These are phyloP conservation scores for Alternaria panax DNA, from an alignment of 2,329 filamentous ascomycete species.

Conservation along the genomic window DNA sequence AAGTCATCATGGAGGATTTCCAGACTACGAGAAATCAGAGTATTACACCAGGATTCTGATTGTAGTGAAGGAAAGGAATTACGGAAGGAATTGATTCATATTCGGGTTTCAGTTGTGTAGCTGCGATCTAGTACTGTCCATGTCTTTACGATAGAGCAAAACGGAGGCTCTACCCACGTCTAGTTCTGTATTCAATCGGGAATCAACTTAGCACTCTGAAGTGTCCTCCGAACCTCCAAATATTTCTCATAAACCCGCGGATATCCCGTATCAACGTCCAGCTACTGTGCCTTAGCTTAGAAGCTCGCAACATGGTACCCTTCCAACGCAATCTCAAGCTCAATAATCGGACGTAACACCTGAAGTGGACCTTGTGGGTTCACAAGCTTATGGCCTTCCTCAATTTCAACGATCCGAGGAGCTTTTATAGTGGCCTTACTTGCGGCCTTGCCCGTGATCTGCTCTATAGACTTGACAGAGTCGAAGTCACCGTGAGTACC, in stretches of 20 bases:
- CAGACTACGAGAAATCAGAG: not conserved
- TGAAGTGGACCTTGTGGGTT: slow-evolving; percentile 26
- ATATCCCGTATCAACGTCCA: not conserved
- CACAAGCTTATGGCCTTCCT: not conserved
- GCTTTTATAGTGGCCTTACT: no score
- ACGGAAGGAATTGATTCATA: not conserved
- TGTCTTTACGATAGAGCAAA: not conserved
- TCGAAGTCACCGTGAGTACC: slow-evolving; percentile 38
- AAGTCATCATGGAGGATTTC: not conserved
- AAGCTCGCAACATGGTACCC: not conserved
- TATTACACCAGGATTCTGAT: not conserved
- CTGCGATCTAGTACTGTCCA: not conserved
- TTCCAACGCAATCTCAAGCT: slow-evolving; percentile 25
- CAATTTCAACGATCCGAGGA: not conserved
- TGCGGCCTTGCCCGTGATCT: slow-evolving; percentile 22
- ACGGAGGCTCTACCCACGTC: not conserved
- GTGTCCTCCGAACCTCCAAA: not conserved
- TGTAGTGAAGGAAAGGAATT: not conserved
- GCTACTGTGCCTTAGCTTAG: not conserved
- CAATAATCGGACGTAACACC: slow-evolving; percentile 24
- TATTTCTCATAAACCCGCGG: not conserved
- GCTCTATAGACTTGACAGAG: slow-evolving; percentile 35
- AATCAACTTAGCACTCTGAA: not conserved
- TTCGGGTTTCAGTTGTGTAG: not conserved
- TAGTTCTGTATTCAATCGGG: not conserved